Conservation (phyloP, 306 rosid species). For the Vigna reflexopilosa region DNA sequence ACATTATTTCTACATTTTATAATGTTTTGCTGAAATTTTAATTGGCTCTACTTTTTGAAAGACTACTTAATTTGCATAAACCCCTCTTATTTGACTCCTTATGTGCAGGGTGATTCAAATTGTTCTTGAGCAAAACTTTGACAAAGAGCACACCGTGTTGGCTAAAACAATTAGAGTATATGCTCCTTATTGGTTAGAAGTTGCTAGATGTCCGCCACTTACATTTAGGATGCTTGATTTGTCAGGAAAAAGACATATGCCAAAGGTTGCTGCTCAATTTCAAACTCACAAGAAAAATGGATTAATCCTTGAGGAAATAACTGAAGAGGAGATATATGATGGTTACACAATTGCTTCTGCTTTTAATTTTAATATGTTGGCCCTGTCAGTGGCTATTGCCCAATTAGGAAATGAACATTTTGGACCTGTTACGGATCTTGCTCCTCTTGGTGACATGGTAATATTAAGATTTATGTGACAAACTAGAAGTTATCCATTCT, state of each 20-base stretch:
- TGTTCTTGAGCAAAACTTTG: constrained; percentile 80
- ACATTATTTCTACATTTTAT: not conserved
- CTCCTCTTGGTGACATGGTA: constrained; percentile 94
- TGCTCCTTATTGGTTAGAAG: constrained; percentile 90
- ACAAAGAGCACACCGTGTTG: constrained; percentile 62
- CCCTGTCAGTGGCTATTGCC: constrained; percentile 78
- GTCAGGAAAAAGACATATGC: constrained; percentile 60
- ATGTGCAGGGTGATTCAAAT: constrained; percentile 88
- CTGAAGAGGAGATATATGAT: constrained; percentile 83
- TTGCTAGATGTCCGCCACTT: constrained; percentile 89
- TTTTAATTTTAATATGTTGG: constrained; percentile 77
- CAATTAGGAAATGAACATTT: constrained; percentile 68
- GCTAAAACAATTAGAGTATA: constrained; percentile 80
- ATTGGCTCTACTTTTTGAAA: constrained; percentile 26
- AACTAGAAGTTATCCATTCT: not conserved
- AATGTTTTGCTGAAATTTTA: constrained; percentile 28
- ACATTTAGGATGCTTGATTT: constrained; percentile 72
- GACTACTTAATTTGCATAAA: constrained; percentile 42
- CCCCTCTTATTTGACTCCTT: constrained; percentile 44
- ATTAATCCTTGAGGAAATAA: constrained; percentile 74
- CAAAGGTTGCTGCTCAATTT: constrained; percentile 57
- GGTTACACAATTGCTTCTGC: constrained; percentile 87
- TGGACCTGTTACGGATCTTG: constrained; percentile 84
- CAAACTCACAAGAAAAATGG: constrained; percentile 60
- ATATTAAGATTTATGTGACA: constrained; percentile 30